Evolutionary conservation across 2,329 filamentous ascomycete genomes (phyloP).

Genomic region (Penicillium sp.): DNA sequence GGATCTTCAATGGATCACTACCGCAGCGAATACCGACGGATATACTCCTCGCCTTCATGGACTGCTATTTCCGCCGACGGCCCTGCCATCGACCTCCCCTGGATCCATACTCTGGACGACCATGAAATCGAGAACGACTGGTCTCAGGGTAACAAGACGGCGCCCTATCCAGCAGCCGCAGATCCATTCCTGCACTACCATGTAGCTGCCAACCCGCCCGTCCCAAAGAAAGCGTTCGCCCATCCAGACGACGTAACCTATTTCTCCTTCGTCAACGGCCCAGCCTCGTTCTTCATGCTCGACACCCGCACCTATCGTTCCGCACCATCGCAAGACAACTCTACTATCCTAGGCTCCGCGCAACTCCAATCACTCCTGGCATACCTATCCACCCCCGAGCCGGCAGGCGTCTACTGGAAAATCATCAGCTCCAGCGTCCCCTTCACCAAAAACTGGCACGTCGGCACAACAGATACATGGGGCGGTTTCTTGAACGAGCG

Average conservation of each 20-base stretch:
- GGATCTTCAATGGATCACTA: conserved; percentile 75
- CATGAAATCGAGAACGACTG: conserved; percentile 97
- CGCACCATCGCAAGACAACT: conserved; percentile 53
- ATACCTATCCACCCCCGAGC: conserved; percentile 73
- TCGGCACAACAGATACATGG: conserved; percentile 90
- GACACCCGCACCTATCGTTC: conserved; percentile 88
- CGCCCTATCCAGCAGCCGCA: conserved; percentile 75
- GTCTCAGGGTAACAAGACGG: conserved; percentile 73
- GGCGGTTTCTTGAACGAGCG: conserved; percentile 86
- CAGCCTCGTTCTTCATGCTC: conserved; percentile 90
- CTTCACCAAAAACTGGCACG: conserved; percentile 96
- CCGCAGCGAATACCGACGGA: conserved; percentile 85
- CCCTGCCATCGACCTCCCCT: conserved; percentile 69
- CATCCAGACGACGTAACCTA: conserved; percentile 69
- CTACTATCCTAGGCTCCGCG: conserved; percentile 81
- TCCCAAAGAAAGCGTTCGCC: conserved; percentile 51
- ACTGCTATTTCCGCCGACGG: conserved; percentile 60
- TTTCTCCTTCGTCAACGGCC: conserved; percentile 86
- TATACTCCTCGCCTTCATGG: conserved; percentile 97
- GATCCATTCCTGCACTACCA: conserved; percentile 90
- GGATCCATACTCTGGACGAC: conserved; percentile 96
- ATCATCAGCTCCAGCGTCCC: conserved; percentile 87
- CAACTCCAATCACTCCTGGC: conserved; percentile 79
- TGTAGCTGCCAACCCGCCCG: conserved; percentile 77
- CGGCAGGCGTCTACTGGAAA: conserved; percentile 85